Conservation (phyloP, 164 flowering plant species). For the Taxillus chinensis region DNA sequence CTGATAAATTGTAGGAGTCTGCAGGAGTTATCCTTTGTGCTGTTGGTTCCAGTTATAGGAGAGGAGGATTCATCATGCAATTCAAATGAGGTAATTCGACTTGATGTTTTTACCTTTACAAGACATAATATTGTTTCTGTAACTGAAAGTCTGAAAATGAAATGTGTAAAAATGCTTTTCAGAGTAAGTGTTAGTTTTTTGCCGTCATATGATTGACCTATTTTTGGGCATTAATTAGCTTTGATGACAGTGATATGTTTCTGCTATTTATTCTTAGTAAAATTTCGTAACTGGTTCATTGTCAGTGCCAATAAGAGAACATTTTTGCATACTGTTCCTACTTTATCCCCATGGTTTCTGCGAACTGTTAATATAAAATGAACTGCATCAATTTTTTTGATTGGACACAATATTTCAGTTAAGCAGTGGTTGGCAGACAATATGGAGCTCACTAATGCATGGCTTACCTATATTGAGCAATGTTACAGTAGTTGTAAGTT, state of each 20-base stretch:
- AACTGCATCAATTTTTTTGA: background rate
- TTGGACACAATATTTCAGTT: conserved; percentile 34
- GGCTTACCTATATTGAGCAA: conserved; percentile 69
- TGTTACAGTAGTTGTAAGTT: conserved; percentile 61
- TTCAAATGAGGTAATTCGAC: conserved; percentile 35
- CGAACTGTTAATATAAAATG: background rate
- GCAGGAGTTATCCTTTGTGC: conserved; percentile 45
- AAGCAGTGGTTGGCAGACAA: conserved; percentile 49
- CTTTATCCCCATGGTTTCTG: background rate
- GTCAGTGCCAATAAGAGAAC: background rate
- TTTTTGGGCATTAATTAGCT: too few relatives aligned
- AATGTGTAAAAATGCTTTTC: too few relatives aligned
- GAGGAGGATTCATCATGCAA: conserved; percentile 18
- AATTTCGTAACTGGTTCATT: too few relatives aligned
- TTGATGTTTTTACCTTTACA: background rate
- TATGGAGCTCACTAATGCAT: conserved; percentile 75
- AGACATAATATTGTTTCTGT: too few relatives aligned
- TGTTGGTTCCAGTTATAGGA: conserved; percentile 18
- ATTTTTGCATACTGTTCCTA: background rate
- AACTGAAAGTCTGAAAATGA: too few relatives aligned
- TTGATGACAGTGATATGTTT: too few relatives aligned
- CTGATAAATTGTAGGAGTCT: conserved; percentile 48
- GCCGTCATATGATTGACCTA: too few relatives aligned
- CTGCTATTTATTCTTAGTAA: too few relatives aligned
- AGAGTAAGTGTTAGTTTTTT: too few relatives aligned